These are phyloP conservation scores for Daedaleopsis sinensis DNA, from an alignment of 768 basidiomycete genomes.

Conservation along the genomic window DNA sequence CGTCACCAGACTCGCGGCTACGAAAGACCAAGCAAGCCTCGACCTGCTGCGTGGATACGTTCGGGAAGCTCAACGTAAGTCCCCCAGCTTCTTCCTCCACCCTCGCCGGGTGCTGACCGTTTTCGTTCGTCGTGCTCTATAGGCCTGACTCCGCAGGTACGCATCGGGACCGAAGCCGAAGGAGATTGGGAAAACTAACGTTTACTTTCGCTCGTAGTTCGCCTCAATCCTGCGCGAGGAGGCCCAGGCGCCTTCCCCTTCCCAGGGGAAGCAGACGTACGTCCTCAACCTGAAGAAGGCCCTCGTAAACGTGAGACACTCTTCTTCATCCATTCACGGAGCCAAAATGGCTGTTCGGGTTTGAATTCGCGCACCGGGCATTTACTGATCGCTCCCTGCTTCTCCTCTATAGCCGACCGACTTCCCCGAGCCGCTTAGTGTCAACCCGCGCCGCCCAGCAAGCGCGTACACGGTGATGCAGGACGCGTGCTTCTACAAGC, in stretches of 20 bases:
- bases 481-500: slow-evolving; percentile 44
- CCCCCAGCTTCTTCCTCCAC: slow-evolving; percentile 30
- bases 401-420: slow-evolving; percentile 36
- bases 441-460: slow-evolving; percentile 43
- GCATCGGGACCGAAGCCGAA: background rate
- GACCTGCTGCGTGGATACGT: slow-evolving; percentile 51
- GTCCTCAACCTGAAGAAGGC: slow-evolving; percentile 47
- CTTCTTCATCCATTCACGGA: background rate
- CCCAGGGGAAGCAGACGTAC: slow-evolving; percentile 46
- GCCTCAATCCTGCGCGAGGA: slow-evolving; percentile 39
- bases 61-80: slow-evolving; percentile 53
- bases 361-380: background rate
- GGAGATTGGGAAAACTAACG: background rate
- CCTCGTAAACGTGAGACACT: slow-evolving; percentile 38
- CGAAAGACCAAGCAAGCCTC: slow-evolving; percentile 35
- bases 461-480: slow-evolving; percentile 32
- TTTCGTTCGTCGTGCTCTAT: too few species aligned
- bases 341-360: background rate
- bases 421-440: slow-evolving; percentile 43
- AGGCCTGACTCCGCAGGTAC: slow-evolving; percentile 4
- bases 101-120: background rate
- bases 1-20: slow-evolving; percentile 40
- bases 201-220: slow-evolving; percentile 35
- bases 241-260: slow-evolving; percentile 29
- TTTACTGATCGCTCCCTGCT: slow-evolving; percentile 25